Evolutionary conservation across 225 moss, liverwort and hornwort genomes (phyloP), one percentile per base, ranked within the genome.

Genomic region (Climacium dendroides): DNA sequence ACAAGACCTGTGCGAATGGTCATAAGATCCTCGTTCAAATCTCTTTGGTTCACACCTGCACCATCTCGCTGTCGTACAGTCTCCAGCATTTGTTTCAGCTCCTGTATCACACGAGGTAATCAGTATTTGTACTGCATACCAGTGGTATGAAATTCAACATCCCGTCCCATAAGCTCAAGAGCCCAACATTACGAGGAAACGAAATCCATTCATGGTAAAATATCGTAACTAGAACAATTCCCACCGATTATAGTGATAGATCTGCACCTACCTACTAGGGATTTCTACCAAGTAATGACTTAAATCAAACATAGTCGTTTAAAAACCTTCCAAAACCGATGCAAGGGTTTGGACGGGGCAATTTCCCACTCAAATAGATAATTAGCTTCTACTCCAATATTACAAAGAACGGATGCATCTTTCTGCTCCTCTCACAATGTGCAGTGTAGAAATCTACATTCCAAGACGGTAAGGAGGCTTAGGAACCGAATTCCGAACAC

Each of bases 1-100:
- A 98, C 96, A 67, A 96, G 91, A 48, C 90, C 91, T 61, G 87
- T 94, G 52, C 93, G 96, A 20, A 96, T 88, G 52, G 92, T 79
- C 67, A 95, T 89, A 26, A 95, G 87, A 87, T 96, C 95, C 47
- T 96, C 93, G 57, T 87, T 90, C 76, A 86, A 87, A 41, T 89
- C 87, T 69, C 89, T 80, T 71, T 90, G 91, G 66, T 89, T 52
- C 35, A 80, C 86, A 20, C 69, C 73, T 60, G 86, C 89, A 67
- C 82, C 88, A 77, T 89, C 61, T 88, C 84, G 89, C 66, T 85
- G 91, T 83, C 87, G 92, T 87, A 93, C 72, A 81, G 71, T 83
- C 70, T 95, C 94, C 57, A 94, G 91, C 81, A 83, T 86, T 48
- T 92, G 88, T 70, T 94, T 95, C 80, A 96, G 88, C 39, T 97